Evolutionary conservation across 192 early-diverging fungal species (phyloP).

Genomic region (Podila horticola): DNA sequence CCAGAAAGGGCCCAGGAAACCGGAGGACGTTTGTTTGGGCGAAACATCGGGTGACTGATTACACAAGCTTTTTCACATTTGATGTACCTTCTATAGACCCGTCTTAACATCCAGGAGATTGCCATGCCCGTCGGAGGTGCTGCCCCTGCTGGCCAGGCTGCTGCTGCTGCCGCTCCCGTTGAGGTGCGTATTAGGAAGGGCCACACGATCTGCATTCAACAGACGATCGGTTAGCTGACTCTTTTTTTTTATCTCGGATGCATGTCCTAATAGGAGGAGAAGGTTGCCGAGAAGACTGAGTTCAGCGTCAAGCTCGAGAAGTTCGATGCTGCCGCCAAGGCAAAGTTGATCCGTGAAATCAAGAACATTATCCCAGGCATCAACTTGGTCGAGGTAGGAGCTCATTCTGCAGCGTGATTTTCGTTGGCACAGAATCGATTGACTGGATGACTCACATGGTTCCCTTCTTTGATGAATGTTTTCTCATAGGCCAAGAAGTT

Average conservation of each 20-base stretch:
- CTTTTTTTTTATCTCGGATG: background rate
- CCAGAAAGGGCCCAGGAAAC: background rate
- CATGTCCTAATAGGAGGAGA: constrained; percentile 71
- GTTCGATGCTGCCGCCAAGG: constrained; percentile 93
- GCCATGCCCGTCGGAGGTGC: constrained; percentile 82
- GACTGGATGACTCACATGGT: background rate
- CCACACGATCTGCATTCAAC: background rate
- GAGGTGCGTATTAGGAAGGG: constrained; percentile 52
- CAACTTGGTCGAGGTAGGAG: constrained; percentile 88
- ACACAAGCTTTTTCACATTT: background rate
- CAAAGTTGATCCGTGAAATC: constrained; percentile 98
- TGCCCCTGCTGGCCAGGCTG: constrained; percentile 66
- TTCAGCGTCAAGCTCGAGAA: constrained; percentile 97
- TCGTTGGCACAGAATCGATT: background rate
- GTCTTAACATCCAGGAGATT: constrained; percentile 94
- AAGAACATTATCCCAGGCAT: constrained; percentile 93
- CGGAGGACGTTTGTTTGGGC: background rate
- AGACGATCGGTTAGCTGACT: background rate
- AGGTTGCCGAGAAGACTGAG: constrained; percentile 90
- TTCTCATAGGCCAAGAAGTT: constrained; percentile 94
- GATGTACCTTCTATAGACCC: constrained; percentile 57
- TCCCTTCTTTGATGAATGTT: background rate
- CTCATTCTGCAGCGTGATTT: background rate
- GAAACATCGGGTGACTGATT: constrained; percentile 10
- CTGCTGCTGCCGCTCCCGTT: constrained; percentile 74